Percentiles rank a stretch among this genome's conserved stretches.
Evolutionary conservation across 805 yeast species (phyloP).

Genomic region (Komagataella pastoris): DNA sequence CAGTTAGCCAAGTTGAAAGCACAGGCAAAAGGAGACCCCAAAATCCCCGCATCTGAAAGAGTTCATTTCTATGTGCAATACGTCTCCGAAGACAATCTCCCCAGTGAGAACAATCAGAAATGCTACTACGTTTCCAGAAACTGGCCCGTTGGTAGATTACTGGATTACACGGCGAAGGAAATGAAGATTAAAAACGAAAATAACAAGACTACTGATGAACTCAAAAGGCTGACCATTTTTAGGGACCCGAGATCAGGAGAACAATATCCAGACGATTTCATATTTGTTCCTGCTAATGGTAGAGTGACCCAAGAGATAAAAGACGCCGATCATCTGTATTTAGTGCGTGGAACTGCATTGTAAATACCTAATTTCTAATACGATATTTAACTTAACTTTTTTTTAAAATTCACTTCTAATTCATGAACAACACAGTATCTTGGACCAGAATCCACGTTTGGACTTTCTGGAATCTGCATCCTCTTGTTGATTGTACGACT

Average conservation of each 20-base stretch:
- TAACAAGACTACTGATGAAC: conserved; percentile 26
- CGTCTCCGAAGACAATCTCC: conserved; percentile 16
- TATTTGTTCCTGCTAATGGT: conserved; percentile 20
- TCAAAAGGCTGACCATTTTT: conserved; percentile 34
- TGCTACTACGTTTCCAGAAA: conserved; percentile 28
- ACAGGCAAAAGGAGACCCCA: conserved; percentile 38
- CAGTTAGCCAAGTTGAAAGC: conserved; percentile 27
- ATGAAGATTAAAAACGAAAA: conserved; percentile 35
- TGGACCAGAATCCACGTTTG: conserved; percentile 1
- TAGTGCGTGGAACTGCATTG: conserved; percentile 31
- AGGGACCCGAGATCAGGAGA: conserved; percentile 9
- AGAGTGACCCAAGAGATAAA: conserved; percentile 26
- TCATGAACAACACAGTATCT: conserved; percentile 1
- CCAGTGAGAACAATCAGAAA: conserved; percentile 16
- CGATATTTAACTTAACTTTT: neutral
- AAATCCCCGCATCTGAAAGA: conserved; percentile 28
- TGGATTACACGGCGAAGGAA: conserved; percentile 37
- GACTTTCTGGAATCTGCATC: neutral
- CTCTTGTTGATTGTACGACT: neutral
- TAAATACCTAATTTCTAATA: neutral
- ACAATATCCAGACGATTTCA: conserved; percentile 10
- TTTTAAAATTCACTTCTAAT: neutral
- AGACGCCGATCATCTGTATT: conserved; percentile 36
- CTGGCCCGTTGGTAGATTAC: conserved; percentile 48
- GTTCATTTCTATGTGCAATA: conserved; percentile 35